Conservation (phyloP, 2,329 filamentous ascomycete genomes). For the Ilyonectria robusta region DNA sequence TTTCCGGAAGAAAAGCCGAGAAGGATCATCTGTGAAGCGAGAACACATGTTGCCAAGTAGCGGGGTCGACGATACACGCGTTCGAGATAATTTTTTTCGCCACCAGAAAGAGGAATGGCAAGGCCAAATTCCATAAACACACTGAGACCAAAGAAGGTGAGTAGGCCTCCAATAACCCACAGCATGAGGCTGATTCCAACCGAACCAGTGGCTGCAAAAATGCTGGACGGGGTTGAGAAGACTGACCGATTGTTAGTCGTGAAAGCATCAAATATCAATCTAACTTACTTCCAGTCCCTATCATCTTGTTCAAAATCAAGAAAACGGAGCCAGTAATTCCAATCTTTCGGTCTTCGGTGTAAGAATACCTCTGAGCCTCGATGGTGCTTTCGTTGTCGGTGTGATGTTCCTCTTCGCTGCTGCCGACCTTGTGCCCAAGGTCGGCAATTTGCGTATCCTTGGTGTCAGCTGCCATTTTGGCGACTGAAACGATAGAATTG, state of each 20-base stretch:
- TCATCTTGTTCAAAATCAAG: constrained; percentile 71
- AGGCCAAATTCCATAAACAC: constrained; percentile 76
- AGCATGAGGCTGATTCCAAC: constrained; percentile 57
- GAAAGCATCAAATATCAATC: neutral
- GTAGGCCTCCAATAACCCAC: constrained; percentile 59
- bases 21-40: constrained; percentile 73
- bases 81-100: constrained; percentile 78
- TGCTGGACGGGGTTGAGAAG: constrained; percentile 68
- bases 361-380: constrained; percentile 59
- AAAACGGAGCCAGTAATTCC: constrained; percentile 68
- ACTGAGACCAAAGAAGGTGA: constrained; percentile 71
- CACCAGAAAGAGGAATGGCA: constrained; percentile 73
- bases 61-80: constrained; percentile 71
- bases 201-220: constrained; percentile 66
- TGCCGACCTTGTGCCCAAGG: constrained; percentile 7
- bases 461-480: constrained; percentile 33
- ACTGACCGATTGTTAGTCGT: constrained; percentile 46
- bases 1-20: constrained; percentile 74
- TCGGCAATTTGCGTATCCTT: constrained; percentile 21
- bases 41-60: constrained; percentile 71
- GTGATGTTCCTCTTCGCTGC: constrained; percentile 39
- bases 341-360: constrained; percentile 62
- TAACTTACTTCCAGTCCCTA: constrained; percentile 68
- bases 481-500: neutral
- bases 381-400: constrained; percentile 43